A percentile compares a stretch with the other conserved stretches of the same genome.
phyloP scores from a whole-genome alignment of 2,329 filamentous ascomycete species.

The Colletotrichum sp. region DNA sequence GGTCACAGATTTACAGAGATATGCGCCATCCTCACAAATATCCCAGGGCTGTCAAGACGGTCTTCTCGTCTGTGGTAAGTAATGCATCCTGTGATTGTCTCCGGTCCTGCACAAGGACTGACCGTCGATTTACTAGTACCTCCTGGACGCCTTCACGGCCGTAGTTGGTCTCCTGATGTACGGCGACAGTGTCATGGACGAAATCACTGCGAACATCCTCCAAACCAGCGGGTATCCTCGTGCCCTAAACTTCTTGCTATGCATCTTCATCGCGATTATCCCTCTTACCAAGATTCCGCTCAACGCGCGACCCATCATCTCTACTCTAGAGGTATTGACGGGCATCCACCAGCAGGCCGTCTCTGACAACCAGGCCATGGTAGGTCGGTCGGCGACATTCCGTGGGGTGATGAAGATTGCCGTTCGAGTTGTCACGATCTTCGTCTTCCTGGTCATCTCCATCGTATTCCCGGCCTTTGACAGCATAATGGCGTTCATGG shows the following conservation, averaged over 20 bases:
- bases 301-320: slow-evolving; percentile 86
- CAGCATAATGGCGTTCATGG: slow-evolving; percentile 89
- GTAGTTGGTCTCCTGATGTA: slow-evolving; percentile 93
- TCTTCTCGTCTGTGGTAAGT: slow-evolving; percentile 83
- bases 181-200: slow-evolving; percentile 84
- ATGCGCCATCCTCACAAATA: slow-evolving; percentile 84
- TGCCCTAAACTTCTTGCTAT: slow-evolving; percentile 77
- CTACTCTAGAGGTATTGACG: slow-evolving; percentile 78
- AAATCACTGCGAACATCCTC: slow-evolving; percentile 91
- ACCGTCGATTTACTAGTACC: slow-evolving; percentile 55
- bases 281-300: slow-evolving; percentile 95
- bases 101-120: not conserved
- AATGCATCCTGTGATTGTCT: not conserved
- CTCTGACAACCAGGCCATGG: slow-evolving; percentile 48
- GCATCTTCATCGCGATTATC: slow-evolving; percentile 88
- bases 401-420: slow-evolving; percentile 63
- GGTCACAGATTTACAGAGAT: slow-evolving; percentile 62
- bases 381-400: slow-evolving; percentile 61
- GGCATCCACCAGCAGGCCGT: slow-evolving; percentile 67
- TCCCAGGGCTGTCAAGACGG: slow-evolving; percentile 73
- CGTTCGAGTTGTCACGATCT: slow-evolving; percentile 69
- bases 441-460: slow-evolving; percentile 79
- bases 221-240: slow-evolving; percentile 75
- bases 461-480: slow-evolving; percentile 78
- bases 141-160: slow-evolving; percentile 82